Percentiles rank a stretch among this genome's conserved stretches.
These are phyloP conservation scores for Capsicum chinense DNA, from an alignment of 257 asterid genomes.

Conservation along the genomic window DNA sequence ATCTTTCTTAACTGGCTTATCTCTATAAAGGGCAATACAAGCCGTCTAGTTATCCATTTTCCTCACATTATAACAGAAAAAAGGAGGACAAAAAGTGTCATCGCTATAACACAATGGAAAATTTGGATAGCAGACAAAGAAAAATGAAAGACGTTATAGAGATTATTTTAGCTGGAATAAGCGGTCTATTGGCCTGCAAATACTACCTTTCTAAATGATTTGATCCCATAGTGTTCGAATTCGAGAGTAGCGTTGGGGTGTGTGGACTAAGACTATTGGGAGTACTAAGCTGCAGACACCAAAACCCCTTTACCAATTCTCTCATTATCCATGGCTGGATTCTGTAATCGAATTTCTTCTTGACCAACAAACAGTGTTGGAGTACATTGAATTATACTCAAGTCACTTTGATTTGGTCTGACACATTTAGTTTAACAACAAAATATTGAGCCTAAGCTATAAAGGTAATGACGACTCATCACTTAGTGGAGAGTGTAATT, in stretches of 20 bases:
- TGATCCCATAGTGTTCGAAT: conserved; percentile 33
- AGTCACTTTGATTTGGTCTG: conserved; percentile 42
- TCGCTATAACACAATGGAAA: too few species aligned
- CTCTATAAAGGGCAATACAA: too few species aligned
- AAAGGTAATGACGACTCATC: conserved; percentile 20
- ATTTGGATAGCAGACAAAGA: too few species aligned
- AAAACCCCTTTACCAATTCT: conserved; percentile 48
- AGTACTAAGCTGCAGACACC: conserved; percentile 17
- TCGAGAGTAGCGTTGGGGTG: conserved; percentile 47
- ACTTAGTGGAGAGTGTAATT: conserved; percentile 32
- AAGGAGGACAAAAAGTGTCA: too few species aligned
- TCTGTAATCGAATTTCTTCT: conserved; percentile 43
- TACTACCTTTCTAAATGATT: conserved; percentile 48
- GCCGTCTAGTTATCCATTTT: too few species aligned
- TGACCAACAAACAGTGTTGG: conserved; percentile 34
- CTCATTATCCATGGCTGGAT: conserved; percentile 61
- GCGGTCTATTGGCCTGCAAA: conserved; percentile 65
- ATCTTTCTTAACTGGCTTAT: too few species aligned
- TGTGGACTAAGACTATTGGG: conserved; percentile 29
- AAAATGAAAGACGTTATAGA: conserved; percentile 27
- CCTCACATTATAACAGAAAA: too few species aligned
- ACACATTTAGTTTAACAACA: conserved; percentile 43
- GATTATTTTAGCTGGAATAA: conserved; percentile 59
- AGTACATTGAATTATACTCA: conserved; percentile 48
- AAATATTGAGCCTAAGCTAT: conserved; percentile 43